Evolutionary conservation across 2,329 filamentous ascomycete species (phyloP).

Genomic region (Blastomyces parvus): DNA sequence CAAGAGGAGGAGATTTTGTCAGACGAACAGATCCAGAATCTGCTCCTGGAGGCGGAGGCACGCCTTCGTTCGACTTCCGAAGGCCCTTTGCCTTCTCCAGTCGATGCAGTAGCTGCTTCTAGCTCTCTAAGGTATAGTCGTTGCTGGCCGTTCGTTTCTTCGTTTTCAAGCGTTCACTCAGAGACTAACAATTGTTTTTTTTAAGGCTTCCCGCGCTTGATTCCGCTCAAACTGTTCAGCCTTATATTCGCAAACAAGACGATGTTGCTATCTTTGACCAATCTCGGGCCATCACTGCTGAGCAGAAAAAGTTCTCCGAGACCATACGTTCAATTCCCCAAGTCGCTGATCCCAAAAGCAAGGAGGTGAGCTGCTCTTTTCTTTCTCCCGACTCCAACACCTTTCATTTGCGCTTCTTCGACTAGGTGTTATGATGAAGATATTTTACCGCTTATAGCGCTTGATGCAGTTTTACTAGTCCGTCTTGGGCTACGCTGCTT

Average conservation of each 20-base stretch:
- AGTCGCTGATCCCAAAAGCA: conserved; percentile 37
- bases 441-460: conserved; percentile 51
- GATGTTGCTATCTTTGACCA: conserved; percentile 47
- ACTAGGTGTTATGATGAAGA: conserved; percentile 60
- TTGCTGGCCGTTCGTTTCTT: neutral
- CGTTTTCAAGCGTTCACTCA: neutral
- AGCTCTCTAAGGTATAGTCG: neutral
- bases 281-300: conserved; percentile 40
- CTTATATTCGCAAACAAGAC: conserved; percentile 46
- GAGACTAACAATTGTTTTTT: neutral
- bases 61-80: conserved; percentile 36
- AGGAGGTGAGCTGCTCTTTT: conserved; percentile 40
- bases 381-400: conserved; percentile 6
- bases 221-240: conserved; percentile 39
- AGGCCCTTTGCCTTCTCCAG: conserved; percentile 10
- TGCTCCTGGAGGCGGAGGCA: conserved; percentile 54
- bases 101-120: conserved; percentile 11
- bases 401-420: conserved; percentile 12
- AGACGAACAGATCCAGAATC: conserved; percentile 54
- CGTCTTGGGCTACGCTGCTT: conserved; percentile 72
- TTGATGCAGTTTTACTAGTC: conserved; percentile 64
- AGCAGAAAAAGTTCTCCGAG: conserved; percentile 40
- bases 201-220: conserved; percentile 44
- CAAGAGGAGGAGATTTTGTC: conserved; percentile 41
- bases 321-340: conserved; percentile 47